Conservation (phyloP, 2,329 filamentous ascomycete species). For the Venturia aucupariae region DNA sequence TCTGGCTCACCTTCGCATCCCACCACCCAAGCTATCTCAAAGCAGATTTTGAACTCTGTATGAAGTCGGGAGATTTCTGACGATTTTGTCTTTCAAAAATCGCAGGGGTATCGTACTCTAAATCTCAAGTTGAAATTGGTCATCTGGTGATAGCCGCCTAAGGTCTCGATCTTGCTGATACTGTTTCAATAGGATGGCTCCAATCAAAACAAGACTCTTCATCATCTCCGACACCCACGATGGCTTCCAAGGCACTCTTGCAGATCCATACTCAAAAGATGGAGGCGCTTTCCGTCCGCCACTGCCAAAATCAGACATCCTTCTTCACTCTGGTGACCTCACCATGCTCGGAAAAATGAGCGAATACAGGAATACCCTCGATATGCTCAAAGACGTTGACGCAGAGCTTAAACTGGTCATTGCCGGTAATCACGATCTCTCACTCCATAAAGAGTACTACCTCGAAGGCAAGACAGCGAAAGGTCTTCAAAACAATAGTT, state of each 20-base stretch:
- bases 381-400: constrained; percentile 39
- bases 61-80: too few relatives aligned
- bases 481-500: constrained; percentile 23
- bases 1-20: too few relatives aligned
- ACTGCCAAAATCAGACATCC: constrained; percentile 42
- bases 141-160: too few relatives aligned
- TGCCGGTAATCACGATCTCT: constrained; percentile 54
- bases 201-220: constrained; percentile 4
- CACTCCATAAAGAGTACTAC: constrained; percentile 45
- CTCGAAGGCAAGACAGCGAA: constrained; percentile 18
- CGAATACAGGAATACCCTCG: constrained; percentile 40
- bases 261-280: constrained; percentile 4
- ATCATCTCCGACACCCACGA: constrained; percentile 4
- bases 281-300: neutral
- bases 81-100: too few relatives aligned
- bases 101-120: too few relatives aligned
- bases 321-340: constrained; percentile 51
- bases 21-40: too few relatives aligned
- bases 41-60: too few relatives aligned
- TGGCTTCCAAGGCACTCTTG: neutral
- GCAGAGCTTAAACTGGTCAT: constrained; percentile 53
- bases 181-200: neutral
- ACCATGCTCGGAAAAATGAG: constrained; percentile 40
- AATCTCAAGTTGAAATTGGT: too few relatives aligned
- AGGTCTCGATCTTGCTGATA: too few relatives aligned